These are phyloP conservation scores for Solanum hybrid DNA, from an alignment of 305 asterid species.

Conservation along the genomic window DNA sequence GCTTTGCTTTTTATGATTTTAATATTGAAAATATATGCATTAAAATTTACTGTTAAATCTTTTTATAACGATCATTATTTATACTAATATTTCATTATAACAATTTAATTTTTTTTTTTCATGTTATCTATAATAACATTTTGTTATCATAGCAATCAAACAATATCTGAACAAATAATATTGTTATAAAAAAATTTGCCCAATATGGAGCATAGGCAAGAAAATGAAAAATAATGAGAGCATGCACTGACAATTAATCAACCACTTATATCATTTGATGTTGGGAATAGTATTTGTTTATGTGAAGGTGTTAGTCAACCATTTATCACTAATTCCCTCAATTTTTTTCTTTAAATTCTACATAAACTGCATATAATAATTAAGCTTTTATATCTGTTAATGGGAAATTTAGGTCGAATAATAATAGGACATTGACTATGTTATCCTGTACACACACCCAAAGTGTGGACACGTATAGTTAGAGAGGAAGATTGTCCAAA, in stretches of 20 bases:
- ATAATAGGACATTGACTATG: neutral
- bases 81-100: neutral
- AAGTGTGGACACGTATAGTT: neutral
- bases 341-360: neutral
- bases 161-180: neutral
- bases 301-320: neutral
- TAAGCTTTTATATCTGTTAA: neutral
- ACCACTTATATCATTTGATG: neutral
- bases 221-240: neutral
- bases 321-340: neutral
- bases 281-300: neutral
- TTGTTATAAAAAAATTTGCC: neutral
- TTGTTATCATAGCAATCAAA: neutral
- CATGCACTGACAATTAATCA: neutral
- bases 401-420: neutral
- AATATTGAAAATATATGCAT: neutral
- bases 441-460: neutral
- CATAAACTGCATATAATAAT: neutral
- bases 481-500: neutral
- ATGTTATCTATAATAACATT: neutral
- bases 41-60: neutral
- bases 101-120: rapidly evolving
- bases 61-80: neutral
- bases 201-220: neutral
- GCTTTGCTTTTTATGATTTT: slow-evolving; percentile 2